Base-by-base conservation (phyloP, 2,329 filamentous ascomycete genomes). In the Epichloe coenophiala region DNA sequence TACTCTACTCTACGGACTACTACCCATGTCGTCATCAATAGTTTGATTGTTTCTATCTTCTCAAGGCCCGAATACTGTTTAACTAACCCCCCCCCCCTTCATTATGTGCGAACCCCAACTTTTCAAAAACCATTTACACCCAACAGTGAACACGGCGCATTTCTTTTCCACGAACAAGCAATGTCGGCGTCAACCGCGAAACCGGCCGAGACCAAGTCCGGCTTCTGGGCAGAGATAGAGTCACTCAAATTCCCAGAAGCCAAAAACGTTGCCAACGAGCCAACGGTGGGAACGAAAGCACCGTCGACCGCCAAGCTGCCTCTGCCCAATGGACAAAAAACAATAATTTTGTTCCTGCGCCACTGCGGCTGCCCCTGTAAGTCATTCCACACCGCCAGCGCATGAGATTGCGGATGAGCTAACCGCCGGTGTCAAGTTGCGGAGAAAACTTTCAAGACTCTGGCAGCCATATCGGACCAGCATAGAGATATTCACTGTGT, bases 361-460 rank as follows among this genome's bases (percentile, higher is more conserved):
- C 83, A 88, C 62, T 88, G 83, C 61, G 84, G 84, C 36, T 86
- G 83, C 67, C 84, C 84, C 11, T 86, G 84, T 84, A 74, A 61
- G 74, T 65, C 33, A 5, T 45, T 19, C 17, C 17, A 12, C 12
- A 38, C n/a, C 27, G 9, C n/a, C 36, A 38, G 37, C 13, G 36
- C 21, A n/a, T 12, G 23, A 11, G 5, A 5, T n/a, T n/a, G 23
- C 23, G 15, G 19, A 23, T 39, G n/a, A 36, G 17, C 52, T 54
- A 38, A 54, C 35, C 4, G 21, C 21, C 11, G 4, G 21, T 13
- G 27, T 44, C 7, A 48, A 85, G 82, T 86, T 63, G 81, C 82
- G 13, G 83, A 86, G 61, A 84, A 85, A 63, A 76, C 75, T 12
- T 84, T 84, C 64, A 70, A 71, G 50, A 58, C 61, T 35, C 68